Evolutionary conservation across 257 asterid species (phyloP).

Genomic region (Scutellaria galericulata): DNA sequence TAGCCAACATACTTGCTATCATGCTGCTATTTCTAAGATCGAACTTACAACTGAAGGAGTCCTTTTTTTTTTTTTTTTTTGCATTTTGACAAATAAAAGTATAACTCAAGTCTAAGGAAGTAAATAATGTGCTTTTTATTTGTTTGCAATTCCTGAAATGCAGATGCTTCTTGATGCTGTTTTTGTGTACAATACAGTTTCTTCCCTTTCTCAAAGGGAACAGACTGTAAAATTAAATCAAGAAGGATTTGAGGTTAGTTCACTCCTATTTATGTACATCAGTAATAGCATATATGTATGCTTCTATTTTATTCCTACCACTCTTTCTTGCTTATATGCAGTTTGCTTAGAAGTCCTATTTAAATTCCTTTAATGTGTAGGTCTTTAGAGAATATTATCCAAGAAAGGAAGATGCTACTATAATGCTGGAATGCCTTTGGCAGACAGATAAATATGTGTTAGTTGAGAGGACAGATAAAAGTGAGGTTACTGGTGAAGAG

Average conservation of each 20-base stretch:
- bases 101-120: constrained; percentile 1
- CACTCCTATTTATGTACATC: neutral
- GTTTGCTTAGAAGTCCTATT: constrained; percentile 31
- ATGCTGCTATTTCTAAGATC: neutral
- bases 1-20: constrained; percentile 4
- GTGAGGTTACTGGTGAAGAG: constrained; percentile 49
- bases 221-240: constrained; percentile 73
- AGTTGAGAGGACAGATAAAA: constrained; percentile 53
- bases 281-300: neutral
- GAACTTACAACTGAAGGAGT: constrained; percentile 19
- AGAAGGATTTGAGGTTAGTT: constrained; percentile 77
- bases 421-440: constrained; percentile 70
- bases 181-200: constrained; percentile 57
- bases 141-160: constrained; percentile 26
- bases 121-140: constrained; percentile 14
- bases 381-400: constrained; percentile 86
- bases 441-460: constrained; percentile 68
- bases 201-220: constrained; percentile 71
- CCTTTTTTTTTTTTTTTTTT: neutral
- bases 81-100: constrained; percentile 3
- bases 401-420: constrained; percentile 49
- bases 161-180: constrained; percentile 89
- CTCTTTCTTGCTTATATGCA: constrained; percentile 7
- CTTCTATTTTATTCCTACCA: neutral
- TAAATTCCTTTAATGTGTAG: constrained; percentile 46